These are phyloP conservation scores for Cladosporium colombiae DNA, from an alignment of 2,329 filamentous ascomycete genomes.

Conservation along the genomic window DNA sequence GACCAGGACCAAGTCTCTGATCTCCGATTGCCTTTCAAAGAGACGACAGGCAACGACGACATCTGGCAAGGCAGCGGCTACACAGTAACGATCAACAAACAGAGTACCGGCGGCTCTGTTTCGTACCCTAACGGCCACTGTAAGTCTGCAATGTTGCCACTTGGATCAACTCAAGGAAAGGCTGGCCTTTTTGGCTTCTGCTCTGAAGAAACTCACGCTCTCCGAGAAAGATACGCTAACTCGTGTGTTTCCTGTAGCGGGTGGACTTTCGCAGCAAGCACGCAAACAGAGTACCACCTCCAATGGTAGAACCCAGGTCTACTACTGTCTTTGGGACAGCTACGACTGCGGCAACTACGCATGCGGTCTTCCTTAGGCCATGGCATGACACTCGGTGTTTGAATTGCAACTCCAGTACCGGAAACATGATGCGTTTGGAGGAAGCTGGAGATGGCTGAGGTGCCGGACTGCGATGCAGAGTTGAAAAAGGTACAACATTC, in stretches of 20 bases:
- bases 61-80: not conserved
- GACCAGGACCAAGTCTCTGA: not conserved
- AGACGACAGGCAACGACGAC: not conserved
- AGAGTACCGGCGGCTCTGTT: not conserved
- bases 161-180: not conserved
- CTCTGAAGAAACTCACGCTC: not conserved
- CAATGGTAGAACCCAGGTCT: not conserved
- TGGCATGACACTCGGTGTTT: not conserved
- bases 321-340: slow-evolving; percentile 2
- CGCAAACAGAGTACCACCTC: not conserved
- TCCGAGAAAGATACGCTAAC: not conserved
- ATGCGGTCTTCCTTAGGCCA: not conserved
- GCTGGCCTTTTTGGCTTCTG: not conserved
- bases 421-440: not conserved
- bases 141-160: not conserved
- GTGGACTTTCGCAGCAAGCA: not conserved
- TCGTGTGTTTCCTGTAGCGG: not conserved
- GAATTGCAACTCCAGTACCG: not conserved
- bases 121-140: not conserved
- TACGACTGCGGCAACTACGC: slow-evolving; percentile 5
- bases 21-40: not conserved
- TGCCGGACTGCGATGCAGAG: not conserved
- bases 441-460: not conserved
- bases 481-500: not conserved
- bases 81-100: not conserved